phyloP scores from a whole-genome alignment of 257 asterid genomes.

The Petunia secreta region DNA sequence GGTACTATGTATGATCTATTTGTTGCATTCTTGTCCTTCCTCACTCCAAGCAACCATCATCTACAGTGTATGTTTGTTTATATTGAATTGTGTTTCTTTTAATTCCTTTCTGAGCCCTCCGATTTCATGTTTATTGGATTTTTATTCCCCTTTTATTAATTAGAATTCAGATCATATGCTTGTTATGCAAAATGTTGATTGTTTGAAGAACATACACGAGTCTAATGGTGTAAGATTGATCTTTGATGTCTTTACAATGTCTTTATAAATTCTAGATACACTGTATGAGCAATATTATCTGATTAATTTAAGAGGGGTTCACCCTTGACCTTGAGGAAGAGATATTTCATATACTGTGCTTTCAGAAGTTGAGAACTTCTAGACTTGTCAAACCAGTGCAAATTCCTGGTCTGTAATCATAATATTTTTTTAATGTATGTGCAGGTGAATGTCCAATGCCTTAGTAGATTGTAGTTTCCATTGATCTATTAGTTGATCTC shows the following conservation, averaged over 20 bases:
- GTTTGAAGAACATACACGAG: neutral
- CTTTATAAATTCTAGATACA: neutral
- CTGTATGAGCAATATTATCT: neutral
- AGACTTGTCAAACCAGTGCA: neutral
- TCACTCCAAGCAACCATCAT: neutral
- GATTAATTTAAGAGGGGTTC: neutral
- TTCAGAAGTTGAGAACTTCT: neutral
- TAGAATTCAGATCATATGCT: neutral
- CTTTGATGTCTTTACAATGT: neutral
- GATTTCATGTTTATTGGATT: slow-evolving; percentile 2
- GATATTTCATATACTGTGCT: neutral
- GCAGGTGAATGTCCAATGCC: neutral
- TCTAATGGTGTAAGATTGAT: neutral
- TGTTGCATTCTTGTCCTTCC: neutral
- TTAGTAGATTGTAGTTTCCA: neutral
- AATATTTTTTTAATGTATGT: neutral
- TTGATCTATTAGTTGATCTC: neutral
- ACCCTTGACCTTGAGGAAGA: neutral
- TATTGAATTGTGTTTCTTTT: neutral
- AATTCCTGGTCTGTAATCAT: neutral
- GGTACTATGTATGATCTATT: slow-evolving; percentile 41
- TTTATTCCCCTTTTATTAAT: neutral
- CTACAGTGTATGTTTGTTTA: neutral
- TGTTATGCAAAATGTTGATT: neutral
- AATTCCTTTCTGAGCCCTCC: neutral